phyloP scores from a whole-genome alignment of 768 basidiomycete genomes.

The Gautieria morchelliformis region DNA sequence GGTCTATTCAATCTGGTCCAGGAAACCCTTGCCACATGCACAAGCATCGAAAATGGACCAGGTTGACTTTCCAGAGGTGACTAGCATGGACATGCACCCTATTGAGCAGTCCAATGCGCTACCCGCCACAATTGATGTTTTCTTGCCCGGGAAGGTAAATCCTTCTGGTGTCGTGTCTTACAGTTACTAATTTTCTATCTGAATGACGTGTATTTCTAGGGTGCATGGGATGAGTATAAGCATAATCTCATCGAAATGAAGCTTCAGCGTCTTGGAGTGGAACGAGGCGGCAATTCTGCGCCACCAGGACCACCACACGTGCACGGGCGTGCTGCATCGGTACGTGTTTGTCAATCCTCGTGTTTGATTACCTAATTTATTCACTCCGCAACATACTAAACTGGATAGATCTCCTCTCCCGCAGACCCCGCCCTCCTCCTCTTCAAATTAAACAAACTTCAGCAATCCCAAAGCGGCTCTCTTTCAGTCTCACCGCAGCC shows the following conservation, averaged over 20 bases:
- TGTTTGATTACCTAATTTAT: conserved; percentile 2
- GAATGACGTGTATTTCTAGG: conserved; percentile 28
- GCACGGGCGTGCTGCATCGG: conserved; percentile 73
- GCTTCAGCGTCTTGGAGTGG: conserved; percentile 70
- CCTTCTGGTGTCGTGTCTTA: neutral
- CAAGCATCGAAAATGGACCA: conserved; percentile 23
- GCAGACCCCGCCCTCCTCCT: conserved; percentile 75
- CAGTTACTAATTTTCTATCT: conserved; percentile 5
- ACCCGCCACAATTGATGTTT: conserved; percentile 69
- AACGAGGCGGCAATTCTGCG: conserved; percentile 38
- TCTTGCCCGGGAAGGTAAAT: conserved; percentile 68
- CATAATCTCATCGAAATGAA: conserved; percentile 71
- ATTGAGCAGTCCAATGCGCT: conserved; percentile 52
- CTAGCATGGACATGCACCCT: conserved; percentile 49
- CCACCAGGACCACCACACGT: conserved; percentile 48
- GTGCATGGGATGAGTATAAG: conserved; percentile 66
- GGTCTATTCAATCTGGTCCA: conserved; percentile 45
- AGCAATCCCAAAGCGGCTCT: conserved; percentile 53
- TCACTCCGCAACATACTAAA: conserved; percentile 8
- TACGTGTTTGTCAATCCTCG: conserved; percentile 30
- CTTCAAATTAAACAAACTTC: conserved; percentile 79
- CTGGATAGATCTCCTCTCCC: conserved; percentile 73
- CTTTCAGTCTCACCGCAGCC: conserved; percentile 54
- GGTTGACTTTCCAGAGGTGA: conserved; percentile 23
- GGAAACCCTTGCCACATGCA: conserved; percentile 39